Conservation (phyloP, 176 grass and related monocot species). For the Panicum miliaceum region DNA sequence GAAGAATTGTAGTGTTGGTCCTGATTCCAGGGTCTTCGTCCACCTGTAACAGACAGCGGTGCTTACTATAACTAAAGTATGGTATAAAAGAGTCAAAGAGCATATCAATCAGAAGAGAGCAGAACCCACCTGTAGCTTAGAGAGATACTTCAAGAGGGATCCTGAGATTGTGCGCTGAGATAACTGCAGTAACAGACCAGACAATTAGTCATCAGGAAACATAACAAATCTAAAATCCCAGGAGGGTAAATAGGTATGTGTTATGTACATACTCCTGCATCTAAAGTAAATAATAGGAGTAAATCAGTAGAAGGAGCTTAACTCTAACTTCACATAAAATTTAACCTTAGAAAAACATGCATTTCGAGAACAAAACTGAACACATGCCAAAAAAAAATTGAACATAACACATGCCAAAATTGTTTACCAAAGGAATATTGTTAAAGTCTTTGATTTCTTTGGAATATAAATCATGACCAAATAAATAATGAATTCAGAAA, state of each 20-base stretch:
- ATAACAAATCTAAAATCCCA: constrained; percentile 5
- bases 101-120: constrained; percentile 32
- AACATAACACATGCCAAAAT: background rate
- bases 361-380: background rate
- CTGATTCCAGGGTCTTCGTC: constrained; percentile 98
- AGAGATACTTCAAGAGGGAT: constrained; percentile 98
- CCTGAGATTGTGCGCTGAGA: constrained; percentile 96
- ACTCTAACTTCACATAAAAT: background rate
- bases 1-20: constrained; percentile 97
- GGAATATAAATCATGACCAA: background rate
- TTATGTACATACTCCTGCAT: background rate
- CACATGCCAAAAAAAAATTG: background rate
- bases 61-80: constrained; percentile 20
- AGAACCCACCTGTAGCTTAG: constrained; percentile 86
- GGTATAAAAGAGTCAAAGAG: background rate
- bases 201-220: constrained; percentile 33
- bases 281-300: constrained; percentile 1
- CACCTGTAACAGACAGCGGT: constrained; percentile 64
- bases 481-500: constrained; percentile 16
- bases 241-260: background rate
- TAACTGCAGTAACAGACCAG: constrained; percentile 66
- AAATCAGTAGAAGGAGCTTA: background rate
- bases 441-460: background rate
- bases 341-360: background rate
- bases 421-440: background rate